A percentile compares a stretch with the other conserved stretches of the same genome.
Conservation (phyloP, 1,284 basidiomycete species). For the Cystobasidium pallidum region DNA sequence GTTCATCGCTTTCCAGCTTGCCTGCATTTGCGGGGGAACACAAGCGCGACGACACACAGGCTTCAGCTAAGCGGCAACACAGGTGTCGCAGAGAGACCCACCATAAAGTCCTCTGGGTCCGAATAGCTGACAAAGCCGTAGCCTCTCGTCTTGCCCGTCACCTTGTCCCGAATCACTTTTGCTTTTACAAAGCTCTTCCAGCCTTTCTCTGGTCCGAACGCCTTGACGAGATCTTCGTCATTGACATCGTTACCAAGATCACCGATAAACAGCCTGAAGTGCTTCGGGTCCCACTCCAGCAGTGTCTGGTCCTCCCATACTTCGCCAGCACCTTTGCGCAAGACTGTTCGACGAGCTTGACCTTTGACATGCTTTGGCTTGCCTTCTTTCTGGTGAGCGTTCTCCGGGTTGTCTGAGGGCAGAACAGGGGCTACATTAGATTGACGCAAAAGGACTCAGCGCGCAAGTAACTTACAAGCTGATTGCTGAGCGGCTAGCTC, state of each 20-base stretch:
- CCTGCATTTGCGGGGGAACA: too few species aligned
- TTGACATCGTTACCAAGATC: constrained; percentile 98
- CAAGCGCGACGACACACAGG: too few species aligned
- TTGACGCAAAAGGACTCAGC: not conserved
- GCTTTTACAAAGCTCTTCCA: constrained; percentile 75
- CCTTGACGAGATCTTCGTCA: constrained; percentile 66
- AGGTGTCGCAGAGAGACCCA: constrained; percentile 50
- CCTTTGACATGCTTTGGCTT: constrained; percentile 73
- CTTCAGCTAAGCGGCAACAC: not conserved
- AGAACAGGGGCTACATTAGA: not conserved
- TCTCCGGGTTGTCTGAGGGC: constrained; percentile 25
- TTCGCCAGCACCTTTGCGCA: constrained; percentile 91
- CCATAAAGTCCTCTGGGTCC: constrained; percentile 97
- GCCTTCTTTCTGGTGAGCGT: constrained; percentile 17
- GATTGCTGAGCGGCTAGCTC: constrained; percentile 41
- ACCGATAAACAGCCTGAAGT: constrained; percentile 97
- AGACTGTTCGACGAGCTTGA: constrained; percentile 88
- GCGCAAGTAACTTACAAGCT: constrained; percentile 16
- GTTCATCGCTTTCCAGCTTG: constrained; percentile 99
- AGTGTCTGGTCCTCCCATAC: constrained; percentile 98
- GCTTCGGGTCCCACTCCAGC: constrained; percentile 96
- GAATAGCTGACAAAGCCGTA: constrained; percentile 98
- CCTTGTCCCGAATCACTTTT: constrained; percentile 90
- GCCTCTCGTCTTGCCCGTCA: constrained; percentile 71
- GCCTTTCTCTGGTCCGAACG: constrained; percentile 43